A percentile compares a stretch with the other conserved stretches of the same genome.
These are phyloP conservation scores for Macrocystidia cucumis DNA, from an alignment of 1,284 basidiomycete species.

Conservation along the genomic window DNA sequence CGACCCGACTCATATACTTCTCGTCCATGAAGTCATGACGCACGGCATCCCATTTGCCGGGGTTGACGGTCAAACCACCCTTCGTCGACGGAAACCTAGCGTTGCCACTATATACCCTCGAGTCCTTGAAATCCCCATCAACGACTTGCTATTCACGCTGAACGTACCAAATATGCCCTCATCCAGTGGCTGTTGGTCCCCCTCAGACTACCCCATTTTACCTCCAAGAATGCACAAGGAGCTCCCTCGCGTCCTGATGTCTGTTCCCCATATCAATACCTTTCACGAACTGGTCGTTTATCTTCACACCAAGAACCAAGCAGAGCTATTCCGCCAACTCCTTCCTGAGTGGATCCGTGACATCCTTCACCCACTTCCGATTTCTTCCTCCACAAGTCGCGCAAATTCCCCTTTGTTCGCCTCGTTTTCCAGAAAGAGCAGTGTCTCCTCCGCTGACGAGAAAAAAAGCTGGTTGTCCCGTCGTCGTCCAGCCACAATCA, in stretches of 20 bases:
- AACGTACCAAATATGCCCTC: slow-evolving; percentile 24
- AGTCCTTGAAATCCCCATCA: slow-evolving; percentile 24
- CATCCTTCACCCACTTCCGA: slow-evolving; percentile 24
- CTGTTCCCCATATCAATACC: slow-evolving; percentile 24
- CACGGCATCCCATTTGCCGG: slow-evolving; percentile 6
- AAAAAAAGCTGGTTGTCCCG: background rate
- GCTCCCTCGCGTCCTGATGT: slow-evolving; percentile 24
- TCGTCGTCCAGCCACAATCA: too few species aligned
- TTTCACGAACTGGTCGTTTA: slow-evolving; percentile 28
- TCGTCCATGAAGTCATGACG: slow-evolving; percentile 15
- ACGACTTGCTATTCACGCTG: slow-evolving; percentile 28
- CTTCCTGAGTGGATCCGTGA: slow-evolving; percentile 31
- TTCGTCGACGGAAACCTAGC: slow-evolving; percentile 1
- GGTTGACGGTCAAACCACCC: background rate
- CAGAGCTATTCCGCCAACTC: slow-evolving; percentile 24
- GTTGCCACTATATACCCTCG: slow-evolving; percentile 10
- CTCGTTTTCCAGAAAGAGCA: slow-evolving; percentile 3
- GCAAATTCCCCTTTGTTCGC: slow-evolving; percentile 2
- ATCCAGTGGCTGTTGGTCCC: background rate
- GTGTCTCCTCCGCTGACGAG: slow-evolving; percentile 1
- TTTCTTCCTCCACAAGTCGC: too few species aligned
- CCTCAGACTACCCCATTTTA: slow-evolving; percentile 14
- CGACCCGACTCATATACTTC: slow-evolving; percentile 29
- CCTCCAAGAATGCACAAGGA: slow-evolving; percentile 23
- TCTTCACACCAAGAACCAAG: slow-evolving; percentile 30